Base-by-base conservation (phyloP, 257 asterid genomes). In the Solanum megistacrolobum region DNA sequence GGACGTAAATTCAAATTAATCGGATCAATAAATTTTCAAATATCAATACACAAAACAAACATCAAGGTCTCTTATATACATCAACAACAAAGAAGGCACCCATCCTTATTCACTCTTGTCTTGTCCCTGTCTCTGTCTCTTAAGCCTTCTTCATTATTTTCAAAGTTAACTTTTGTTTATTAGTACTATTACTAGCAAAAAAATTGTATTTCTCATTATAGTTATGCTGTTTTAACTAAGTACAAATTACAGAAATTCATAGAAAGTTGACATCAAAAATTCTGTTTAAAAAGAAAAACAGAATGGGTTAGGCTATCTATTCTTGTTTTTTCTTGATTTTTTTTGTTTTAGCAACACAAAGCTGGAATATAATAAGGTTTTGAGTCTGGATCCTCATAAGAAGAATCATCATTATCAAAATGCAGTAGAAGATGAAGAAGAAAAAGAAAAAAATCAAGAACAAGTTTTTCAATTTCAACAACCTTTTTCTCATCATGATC, bases 371-470 rank as follows among this genome's bases (percentile, higher is more conserved):
- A 39, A 78, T 58, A 89, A 91, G 92, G 90, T 92, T 91, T 94
- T 90, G 96, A 95, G 88, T 93, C 98, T 96, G 99, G 99, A 97
- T 96, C 94, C 98, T 91, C 96, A 90, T 85, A 92, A 90, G 92
- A 92, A 62, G 71, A 68, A 27, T 31, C 87, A 89, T 58, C 94
- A 48, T 71, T 89, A 87, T 78, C 94, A 87, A 46, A 88, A 83
- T 73, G 93, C 46, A 58, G 83, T 71, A 82, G 83, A 69, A 43
- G 52, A 83, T 68, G 92, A 27, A 12, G 90, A 66, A 9, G 92
- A 86, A 36, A 89, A 90, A n/a, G 92, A 87, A 5, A 85, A 89
- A n/a, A 71, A 86, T 62, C 88, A 91, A 36, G 87, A 88, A 43
- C 88, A 89, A 32, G 94, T 79, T 43, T 27, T 79, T 79, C 84